phyloP scores from a whole-genome alignment of 176 grass and related monocot species.

The Phragmites australis region DNA sequence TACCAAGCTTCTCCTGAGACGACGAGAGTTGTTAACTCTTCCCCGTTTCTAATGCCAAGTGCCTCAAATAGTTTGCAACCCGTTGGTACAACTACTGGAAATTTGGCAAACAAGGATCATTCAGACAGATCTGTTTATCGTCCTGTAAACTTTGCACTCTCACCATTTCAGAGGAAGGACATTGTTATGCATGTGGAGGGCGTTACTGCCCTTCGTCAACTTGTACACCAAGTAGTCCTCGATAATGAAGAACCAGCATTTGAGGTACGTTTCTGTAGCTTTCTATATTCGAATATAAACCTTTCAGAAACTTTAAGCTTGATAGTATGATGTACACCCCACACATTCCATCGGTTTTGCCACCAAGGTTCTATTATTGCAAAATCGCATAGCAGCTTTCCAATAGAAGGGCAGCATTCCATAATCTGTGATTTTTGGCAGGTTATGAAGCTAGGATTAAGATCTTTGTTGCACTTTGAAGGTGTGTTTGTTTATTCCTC shows the following conservation, averaged over 20 bases:
- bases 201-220: slow-evolving; percentile 59
- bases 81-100: slow-evolving; percentile 25
- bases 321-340: neutral
- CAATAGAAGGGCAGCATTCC: neutral
- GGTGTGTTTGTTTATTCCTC: neutral
- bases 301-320: neutral
- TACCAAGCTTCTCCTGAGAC: slow-evolving; percentile 71
- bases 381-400: neutral
- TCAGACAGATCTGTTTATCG: slow-evolving; percentile 28
- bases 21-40: slow-evolving; percentile 73
- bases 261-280: slow-evolving; percentile 49
- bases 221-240: slow-evolving; percentile 62
- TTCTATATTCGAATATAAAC: neutral
- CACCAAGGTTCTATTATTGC: neutral
- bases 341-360: neutral
- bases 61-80: slow-evolving; percentile 42
- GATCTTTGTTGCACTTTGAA: neutral
- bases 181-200: slow-evolving; percentile 80
- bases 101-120: slow-evolving; percentile 37
- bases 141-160: slow-evolving; percentile 52
- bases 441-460: neutral
- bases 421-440: neutral
- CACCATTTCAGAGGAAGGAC: slow-evolving; percentile 67
- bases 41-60: slow-evolving; percentile 73
- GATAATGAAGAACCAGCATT: slow-evolving; percentile 76